Evolutionary conservation across 257 asterid genomes (phyloP), one percentile per base, ranked within the genome.

Genomic region (Euphrasia confusa): DNA sequence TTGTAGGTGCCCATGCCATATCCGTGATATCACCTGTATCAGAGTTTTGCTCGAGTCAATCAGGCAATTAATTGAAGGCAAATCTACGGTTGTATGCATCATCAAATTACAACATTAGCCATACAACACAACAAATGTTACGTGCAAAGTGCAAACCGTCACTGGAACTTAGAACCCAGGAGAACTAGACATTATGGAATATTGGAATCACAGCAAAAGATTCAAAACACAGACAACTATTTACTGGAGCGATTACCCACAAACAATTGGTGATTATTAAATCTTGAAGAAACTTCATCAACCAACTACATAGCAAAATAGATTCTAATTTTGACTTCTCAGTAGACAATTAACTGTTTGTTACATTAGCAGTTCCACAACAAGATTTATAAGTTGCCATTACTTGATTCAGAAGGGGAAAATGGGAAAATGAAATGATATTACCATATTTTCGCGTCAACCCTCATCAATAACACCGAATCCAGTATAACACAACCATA

Each of bases 1-100:
- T 61, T 26, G 80, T 64, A 42, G 99, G 97, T 15, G 97, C 82
- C 99, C 99, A 93, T 70, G 68, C 76, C 82, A 89, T 79, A 74
- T 83, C 93, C 2, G 92, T 81, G 63, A 93, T 85, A 44, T 79
- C 95, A 75, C 95, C 99, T 93, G 88, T 81, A 72, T 59, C 58
- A 64, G 12, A 70, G n/a, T 14, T 33, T 67, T 44, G 32, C 57
- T n/a, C 3, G 14, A 54, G 68, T 75, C 48, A 68, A 33, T 37
- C 0, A 45, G 52, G 4, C 52, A 45, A 58, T 4, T 48, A 33
- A 39, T 49, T 60, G 73, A 57, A 68, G 60, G 65, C 10, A 58
- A 71, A 64, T 45, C 45, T 12, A n/a, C 10, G 61, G 58, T 63
- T 54, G n/a, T 12, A 63, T 26, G 33, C 63, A 58, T 55, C 26